Evolutionary conservation across 495 filamentous ascomycete genomes (phyloP).

Genomic region (Podospora pseudocomata): DNA sequence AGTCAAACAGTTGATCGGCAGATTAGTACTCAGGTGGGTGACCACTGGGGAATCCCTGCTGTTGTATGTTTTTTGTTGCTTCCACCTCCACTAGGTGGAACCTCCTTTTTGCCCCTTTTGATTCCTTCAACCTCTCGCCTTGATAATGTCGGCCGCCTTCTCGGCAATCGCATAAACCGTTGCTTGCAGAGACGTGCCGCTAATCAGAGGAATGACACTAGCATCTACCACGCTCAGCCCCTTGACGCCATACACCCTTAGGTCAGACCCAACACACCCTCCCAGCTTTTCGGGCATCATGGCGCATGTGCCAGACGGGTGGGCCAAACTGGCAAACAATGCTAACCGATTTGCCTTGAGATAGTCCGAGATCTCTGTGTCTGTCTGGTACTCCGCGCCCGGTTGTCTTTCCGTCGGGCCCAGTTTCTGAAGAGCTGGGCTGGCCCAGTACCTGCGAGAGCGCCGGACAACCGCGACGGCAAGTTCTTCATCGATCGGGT

Average conservation of each 20-base stretch:
- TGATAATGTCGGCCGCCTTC: slow-evolving; percentile 32
- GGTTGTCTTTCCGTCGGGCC: slow-evolving; percentile 41
- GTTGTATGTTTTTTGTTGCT: slow-evolving; percentile 40
- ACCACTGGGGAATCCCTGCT: slow-evolving; percentile 39
- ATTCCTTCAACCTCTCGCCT: slow-evolving; percentile 1
- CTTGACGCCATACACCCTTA: slow-evolving; percentile 53
- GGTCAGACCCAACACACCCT: slow-evolving; percentile 47
- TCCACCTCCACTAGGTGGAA: background rate
- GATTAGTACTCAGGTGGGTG: slow-evolving; percentile 45
- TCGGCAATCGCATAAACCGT: slow-evolving; percentile 42
- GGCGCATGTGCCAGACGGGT: slow-evolving; percentile 37
- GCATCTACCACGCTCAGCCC: slow-evolving; percentile 51
- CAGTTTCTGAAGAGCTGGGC: slow-evolving; percentile 40
- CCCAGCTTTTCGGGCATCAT: slow-evolving; percentile 41
- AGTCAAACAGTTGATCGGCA: slow-evolving; percentile 37
- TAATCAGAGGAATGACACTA: slow-evolving; percentile 38
- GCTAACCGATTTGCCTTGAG: slow-evolving; percentile 13
- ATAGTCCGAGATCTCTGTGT: slow-evolving; percentile 39
- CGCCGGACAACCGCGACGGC: slow-evolving; percentile 50
- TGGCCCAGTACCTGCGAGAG: slow-evolving; percentile 38
- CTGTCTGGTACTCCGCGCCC: slow-evolving; percentile 42
- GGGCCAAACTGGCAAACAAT: slow-evolving; percentile 22
- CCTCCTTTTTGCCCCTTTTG: slow-evolving; percentile 2
- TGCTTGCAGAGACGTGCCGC: slow-evolving; percentile 33
- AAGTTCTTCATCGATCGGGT: slow-evolving; percentile 32